Evolutionary conservation across 2,329 filamentous ascomycete species (phyloP).

Genomic region (Colletotrichum plurivorum): DNA sequence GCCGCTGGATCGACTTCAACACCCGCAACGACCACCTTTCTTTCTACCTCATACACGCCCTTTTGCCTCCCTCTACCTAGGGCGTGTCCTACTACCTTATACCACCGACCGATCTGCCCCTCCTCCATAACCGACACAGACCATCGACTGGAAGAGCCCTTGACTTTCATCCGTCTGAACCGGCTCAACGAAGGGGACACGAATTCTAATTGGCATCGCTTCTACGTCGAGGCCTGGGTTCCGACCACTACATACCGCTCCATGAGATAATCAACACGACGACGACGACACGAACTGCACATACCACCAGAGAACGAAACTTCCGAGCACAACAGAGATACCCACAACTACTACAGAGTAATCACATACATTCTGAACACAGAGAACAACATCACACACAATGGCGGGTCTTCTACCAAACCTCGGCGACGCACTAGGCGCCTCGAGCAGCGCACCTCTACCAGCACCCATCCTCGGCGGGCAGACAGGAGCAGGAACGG

Average conservation of each 20-base stretch:
- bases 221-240: neutral
- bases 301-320: constrained; percentile 6
- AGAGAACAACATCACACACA: neutral
- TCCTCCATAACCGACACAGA: neutral
- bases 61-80: neutral
- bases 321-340: neutral
- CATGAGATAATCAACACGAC: constrained; percentile 13
- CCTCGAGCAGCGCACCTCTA: neutral
- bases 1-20: constrained; percentile 37
- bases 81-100: neutral
- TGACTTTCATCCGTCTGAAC: constrained; percentile 9
- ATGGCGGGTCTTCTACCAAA: constrained; percentile 34
- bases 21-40: constrained; percentile 25
- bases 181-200: constrained; percentile 5
- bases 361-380: neutral
- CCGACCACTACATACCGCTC: neutral
- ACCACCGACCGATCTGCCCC: constrained; percentile 1
- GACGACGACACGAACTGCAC: constrained; percentile 24
- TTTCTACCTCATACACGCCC: neutral
- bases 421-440: neutral
- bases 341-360: neutral
- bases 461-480: constrained; percentile 24
- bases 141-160: neutral
- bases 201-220: constrained; percentile 7
- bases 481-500: constrained; percentile 2